Evolutionary conservation across 306 rosid genomes (phyloP).

Genomic region (Citrullus colocynthis): DNA sequence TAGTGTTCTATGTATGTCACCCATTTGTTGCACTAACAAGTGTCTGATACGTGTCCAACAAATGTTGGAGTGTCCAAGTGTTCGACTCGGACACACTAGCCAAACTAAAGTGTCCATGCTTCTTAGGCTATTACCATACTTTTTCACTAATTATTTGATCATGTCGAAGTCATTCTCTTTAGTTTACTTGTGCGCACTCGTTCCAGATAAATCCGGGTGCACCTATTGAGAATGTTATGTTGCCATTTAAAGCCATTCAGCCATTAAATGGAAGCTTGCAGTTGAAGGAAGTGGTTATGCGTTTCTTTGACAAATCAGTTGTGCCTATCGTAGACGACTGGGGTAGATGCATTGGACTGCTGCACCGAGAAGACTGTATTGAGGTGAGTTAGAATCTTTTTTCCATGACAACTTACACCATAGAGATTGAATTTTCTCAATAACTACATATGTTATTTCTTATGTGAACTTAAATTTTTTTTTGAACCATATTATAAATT

Average conservation of each 20-base stretch:
- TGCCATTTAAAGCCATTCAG: slow-evolving; percentile 46
- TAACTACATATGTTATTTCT: background rate
- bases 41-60: no score
- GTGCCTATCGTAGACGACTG: slow-evolving; percentile 68
- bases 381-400: slow-evolving; percentile 26
- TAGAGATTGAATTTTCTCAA: background rate
- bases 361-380: slow-evolving; percentile 64
- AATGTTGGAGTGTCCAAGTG: no score
- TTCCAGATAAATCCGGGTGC: slow-evolving; percentile 51
- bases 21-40: no score
- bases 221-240: slow-evolving; percentile 48
- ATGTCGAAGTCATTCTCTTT: background rate
- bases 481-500: background rate
- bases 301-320: slow-evolving; percentile 39
- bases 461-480: background rate
- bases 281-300: slow-evolving; percentile 45
- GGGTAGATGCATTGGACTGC: slow-evolving; percentile 65
- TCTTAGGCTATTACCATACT: background rate
- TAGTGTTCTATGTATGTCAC: no score
- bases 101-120: no score
- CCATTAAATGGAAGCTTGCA: slow-evolving; percentile 40
- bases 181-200: slow-evolving; percentile 4
- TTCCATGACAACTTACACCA: background rate
- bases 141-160: background rate
- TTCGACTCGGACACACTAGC: no score